Conservation (phyloP, 2,329 filamentous ascomycete species). For the Scleromitrula shiraiana region DNA sequence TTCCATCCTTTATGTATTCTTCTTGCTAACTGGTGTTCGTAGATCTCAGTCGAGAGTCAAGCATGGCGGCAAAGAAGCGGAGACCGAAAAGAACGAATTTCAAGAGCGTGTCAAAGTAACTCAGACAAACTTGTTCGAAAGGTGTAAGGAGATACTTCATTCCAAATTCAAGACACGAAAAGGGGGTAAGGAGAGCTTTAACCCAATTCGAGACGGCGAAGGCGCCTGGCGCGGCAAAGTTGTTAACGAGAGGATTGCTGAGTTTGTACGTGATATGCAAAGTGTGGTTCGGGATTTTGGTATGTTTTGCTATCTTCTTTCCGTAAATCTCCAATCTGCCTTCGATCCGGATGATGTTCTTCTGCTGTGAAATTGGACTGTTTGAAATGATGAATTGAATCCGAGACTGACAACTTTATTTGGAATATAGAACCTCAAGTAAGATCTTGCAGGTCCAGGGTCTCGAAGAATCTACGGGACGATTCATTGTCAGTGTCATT, state of each 20-base stretch:
- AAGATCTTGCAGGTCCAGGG: slow-evolving; percentile 14
- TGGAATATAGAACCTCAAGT: slow-evolving; percentile 18
- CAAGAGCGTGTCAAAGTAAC: slow-evolving; percentile 21
- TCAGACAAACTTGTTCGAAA: slow-evolving; percentile 26
- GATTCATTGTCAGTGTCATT: slow-evolving; percentile 2
- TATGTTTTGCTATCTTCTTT: slow-evolving; percentile 13
- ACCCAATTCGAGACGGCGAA: slow-evolving; percentile 27
- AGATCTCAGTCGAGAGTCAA: slow-evolving; percentile 20
- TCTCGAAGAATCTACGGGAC: slow-evolving; percentile 7
- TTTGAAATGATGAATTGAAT: not conserved
- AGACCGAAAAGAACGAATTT: slow-evolving; percentile 18
- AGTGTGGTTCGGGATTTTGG: slow-evolving; percentile 20
- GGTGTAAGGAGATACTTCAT: slow-evolving; percentile 30
- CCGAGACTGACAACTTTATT: slow-evolving; percentile 13
- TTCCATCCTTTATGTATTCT: slow-evolving; percentile 15
- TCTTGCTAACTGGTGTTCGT: slow-evolving; percentile 18
- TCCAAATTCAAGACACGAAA: slow-evolving; percentile 30
- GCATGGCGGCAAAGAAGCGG: slow-evolving; percentile 14
- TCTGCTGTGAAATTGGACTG: not conserved
- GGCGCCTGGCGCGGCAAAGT: slow-evolving; percentile 21
- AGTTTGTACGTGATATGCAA: slow-evolving; percentile 22
- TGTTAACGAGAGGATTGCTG: slow-evolving; percentile 16
- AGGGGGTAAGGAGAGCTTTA: slow-evolving; percentile 28
- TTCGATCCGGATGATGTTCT: not conserved
- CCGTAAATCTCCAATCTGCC: not conserved